phyloP scores from a whole-genome alignment of 1,139 yeast species.

The Geotrichum carabidarum region DNA sequence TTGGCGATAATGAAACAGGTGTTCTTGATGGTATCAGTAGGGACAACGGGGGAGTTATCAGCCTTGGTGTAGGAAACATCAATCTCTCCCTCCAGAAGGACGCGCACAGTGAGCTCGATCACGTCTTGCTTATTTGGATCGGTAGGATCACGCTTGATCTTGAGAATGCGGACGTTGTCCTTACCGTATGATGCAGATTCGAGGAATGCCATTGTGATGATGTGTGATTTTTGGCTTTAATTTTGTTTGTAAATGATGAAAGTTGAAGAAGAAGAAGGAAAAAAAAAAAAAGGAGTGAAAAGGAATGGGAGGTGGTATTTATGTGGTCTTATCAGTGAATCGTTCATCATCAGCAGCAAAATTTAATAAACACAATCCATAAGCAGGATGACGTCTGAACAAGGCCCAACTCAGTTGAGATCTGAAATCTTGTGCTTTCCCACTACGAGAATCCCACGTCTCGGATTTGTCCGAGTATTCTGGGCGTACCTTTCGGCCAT shows the following conservation, averaged over 20 bases:
- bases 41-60: constrained; percentile 78
- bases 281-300: not conserved
- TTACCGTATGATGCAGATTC: constrained; percentile 56
- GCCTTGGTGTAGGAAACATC: constrained; percentile 80
- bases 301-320: not conserved
- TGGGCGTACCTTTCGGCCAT: too few species aligned
- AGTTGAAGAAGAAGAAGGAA: not conserved
- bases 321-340: not conserved
- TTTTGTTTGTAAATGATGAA: not conserved
- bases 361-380: too few species aligned
- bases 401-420: too few species aligned
- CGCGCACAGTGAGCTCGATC: constrained; percentile 75
- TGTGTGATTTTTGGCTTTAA: not conserved
- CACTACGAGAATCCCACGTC: too few species aligned
- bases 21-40: constrained; percentile 91
- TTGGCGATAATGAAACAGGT: constrained; percentile 79
- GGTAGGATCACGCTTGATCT: constrained; percentile 69
- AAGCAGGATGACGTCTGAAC: not conserved
- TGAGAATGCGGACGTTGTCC: constrained; percentile 83
- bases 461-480: too few species aligned
- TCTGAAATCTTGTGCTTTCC: too few species aligned
- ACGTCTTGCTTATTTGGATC: constrained; percentile 72
- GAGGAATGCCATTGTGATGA: constrained; percentile 1
- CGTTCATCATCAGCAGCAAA: not conserved
- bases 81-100: constrained; percentile 69